Evolutionary conservation across 306 rosid species (phyloP), one percentile per base, ranked within the genome.

Genomic region (Fagus sylvatica): DNA sequence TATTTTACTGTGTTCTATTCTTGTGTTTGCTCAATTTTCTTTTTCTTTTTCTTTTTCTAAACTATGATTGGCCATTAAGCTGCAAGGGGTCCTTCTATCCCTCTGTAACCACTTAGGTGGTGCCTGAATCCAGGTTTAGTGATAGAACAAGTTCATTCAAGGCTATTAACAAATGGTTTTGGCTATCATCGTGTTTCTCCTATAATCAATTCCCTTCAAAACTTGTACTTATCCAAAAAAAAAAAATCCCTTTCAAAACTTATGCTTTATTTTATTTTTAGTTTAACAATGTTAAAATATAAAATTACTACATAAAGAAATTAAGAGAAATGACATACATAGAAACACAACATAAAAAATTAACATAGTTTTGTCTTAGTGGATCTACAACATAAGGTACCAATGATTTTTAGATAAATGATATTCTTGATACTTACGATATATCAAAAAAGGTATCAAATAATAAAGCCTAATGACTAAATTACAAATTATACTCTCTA

Each of bases 1-100:
- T 79, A 81, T 84, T 86, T 72, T 56, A 66, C 69, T 68, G 3
- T 84, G 87, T 79, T 83, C 75, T 74, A 73, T 80, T 82, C 79
- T 85, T 75, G 72, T 88, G 89, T 83, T 79, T 33, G 70, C 91
- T 89, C 91, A 54, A 77, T 88, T 79, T 46, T 73, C 54, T 68
- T 33, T 77, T 72, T 79, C 66, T 74, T 13, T 78, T 78, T 67
- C 60, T 40, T 42, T 46, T 46, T 46, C 15, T 8, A 4, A 12
- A 43, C 13, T 40, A 42, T 32, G 42, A 75, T 48, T 69, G 85
- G 43, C 62, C 61, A 51, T 66, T 60, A 75, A 6, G 73, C 74
- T 64, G n/a, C 51, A 16, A 62, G 1, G 12, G 43, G 70, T 16
- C 19, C 49, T 62, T 39, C 49, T 30, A 64, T 54, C 84, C 71